These are phyloP conservation scores for Meripilus lineatus DNA, from an alignment of 1,284 basidiomycete species.

Conservation along the genomic window DNA sequence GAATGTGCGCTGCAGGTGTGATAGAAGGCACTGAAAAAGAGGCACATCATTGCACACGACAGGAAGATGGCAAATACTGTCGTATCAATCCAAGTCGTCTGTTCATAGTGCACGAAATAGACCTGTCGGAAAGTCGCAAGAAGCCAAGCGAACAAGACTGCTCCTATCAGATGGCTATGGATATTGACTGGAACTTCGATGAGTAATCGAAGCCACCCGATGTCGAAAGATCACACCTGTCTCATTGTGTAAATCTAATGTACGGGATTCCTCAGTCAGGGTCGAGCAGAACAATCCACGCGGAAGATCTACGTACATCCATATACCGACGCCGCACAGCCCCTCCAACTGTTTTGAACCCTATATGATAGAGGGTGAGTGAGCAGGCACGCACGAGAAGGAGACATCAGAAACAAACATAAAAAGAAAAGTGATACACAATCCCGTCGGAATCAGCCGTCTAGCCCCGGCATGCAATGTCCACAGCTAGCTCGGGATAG, in stretches of 20 bases:
- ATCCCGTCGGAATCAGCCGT: too few relatives aligned
- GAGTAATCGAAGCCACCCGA: slow-evolving; percentile 5
- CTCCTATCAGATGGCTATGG: slow-evolving; percentile 80
- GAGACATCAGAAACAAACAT: too few relatives aligned
- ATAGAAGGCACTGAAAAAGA: slow-evolving; percentile 71
- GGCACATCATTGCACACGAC: slow-evolving; percentile 68
- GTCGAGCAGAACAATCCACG: slow-evolving; percentile 1
- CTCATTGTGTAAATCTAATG: slow-evolving; percentile 78
- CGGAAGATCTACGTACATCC: slow-evolving; percentile 54
- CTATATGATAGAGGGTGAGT: slow-evolving; percentile 31
- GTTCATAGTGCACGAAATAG: slow-evolving; percentile 44
- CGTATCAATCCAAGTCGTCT: slow-evolving; percentile 59
- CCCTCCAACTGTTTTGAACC: slow-evolving; percentile 57
- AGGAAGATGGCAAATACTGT: slow-evolving; percentile 68
- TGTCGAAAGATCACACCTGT: slow-evolving; percentile 45
- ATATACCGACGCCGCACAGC: slow-evolving; percentile 65
- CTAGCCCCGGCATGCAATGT: too few relatives aligned
- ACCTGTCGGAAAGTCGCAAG: slow-evolving; percentile 46
- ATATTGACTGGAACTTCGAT: slow-evolving; percentile 68
- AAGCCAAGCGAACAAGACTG: slow-evolving; percentile 63
- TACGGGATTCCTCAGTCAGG: neutral
- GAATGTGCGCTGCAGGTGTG: slow-evolving; percentile 80
- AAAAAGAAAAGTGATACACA: too few relatives aligned
- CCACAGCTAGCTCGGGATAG: too few relatives aligned
- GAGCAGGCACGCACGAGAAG: too few relatives aligned